A percentile compares a stretch with the other conserved stretches of the same genome.
Evolutionary conservation across 257 asterid species (phyloP).

Genomic region (Gardenia jasminoides): DNA sequence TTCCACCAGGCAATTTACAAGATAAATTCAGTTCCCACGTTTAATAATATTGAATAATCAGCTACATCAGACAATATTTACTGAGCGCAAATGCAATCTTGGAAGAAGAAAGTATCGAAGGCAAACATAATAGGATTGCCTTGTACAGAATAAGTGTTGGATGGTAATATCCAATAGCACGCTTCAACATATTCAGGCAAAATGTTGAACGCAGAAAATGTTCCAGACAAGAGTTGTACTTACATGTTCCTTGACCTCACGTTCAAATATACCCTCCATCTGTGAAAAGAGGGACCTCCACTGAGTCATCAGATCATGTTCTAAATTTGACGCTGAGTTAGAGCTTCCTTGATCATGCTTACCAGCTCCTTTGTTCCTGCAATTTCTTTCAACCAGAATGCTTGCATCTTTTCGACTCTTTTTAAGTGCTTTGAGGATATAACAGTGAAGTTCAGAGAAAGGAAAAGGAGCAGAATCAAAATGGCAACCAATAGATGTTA

Average conservation of each 20-base stretch:
- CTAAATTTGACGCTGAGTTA: slow-evolving; percentile 33
- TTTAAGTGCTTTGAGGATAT: slow-evolving; percentile 44
- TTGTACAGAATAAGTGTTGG: background rate
- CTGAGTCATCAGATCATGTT: slow-evolving; percentile 54
- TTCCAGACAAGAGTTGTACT: slow-evolving; percentile 22
- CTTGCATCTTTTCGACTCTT: slow-evolving; percentile 79
- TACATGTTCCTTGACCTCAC: slow-evolving; percentile 68
- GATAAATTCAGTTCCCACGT: background rate
- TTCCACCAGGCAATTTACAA: background rate
- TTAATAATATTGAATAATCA: background rate
- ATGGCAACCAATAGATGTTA: background rate
- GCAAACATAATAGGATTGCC: background rate
- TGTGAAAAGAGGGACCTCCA: slow-evolving; percentile 80
- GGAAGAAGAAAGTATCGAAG: background rate
- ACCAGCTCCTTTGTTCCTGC: slow-evolving; percentile 38
- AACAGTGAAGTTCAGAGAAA: slow-evolving; percentile 10
- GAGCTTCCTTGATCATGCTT: slow-evolving; percentile 36
- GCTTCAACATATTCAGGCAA: background rate
- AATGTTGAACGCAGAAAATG: background rate
- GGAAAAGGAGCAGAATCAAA: slow-evolving; percentile 3
- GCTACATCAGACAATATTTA: background rate
- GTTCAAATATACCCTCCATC: slow-evolving; percentile 51
- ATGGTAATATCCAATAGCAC: background rate
- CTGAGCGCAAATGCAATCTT: background rate
- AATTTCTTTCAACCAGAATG: slow-evolving; percentile 61